Base-by-base conservation (phyloP, 129 eudicot species). In the Helianthus annuus region DNA sequence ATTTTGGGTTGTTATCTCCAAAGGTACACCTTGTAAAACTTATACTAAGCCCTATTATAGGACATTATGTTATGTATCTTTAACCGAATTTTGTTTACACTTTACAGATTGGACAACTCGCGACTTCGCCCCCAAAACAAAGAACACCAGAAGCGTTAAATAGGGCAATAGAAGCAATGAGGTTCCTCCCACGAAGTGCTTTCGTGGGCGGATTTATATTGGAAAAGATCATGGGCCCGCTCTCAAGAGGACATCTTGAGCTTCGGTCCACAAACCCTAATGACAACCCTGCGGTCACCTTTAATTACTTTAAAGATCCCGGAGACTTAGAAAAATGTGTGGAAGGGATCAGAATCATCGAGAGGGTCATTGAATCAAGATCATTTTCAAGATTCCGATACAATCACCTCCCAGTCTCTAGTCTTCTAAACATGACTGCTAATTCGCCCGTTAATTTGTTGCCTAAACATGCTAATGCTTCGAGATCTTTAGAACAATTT, bases 121-220 rank as follows among this genome's bases (percentile, higher is more conserved):
- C 96, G n/a, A 93, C 97, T 6, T 48, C 88, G 29, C 96, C 96
- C 13, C 97, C 98, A 64, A 93, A 85, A 72, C 84, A 84, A 60
- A 90, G 97, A 83, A 92, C 94, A 22, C 60, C 78, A 78, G 79
- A 89, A 66, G 98, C 95, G 14, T 60, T 92, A 75, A 72, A 74
- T 54, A 74, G 70, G 52, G 94, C 91, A 5, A 84, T 84, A 8
- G 80, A 89, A n/a, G 60, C 77, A 70, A 86, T 87, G 91, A 46
- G 76, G 66, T 38, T 69, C 64, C 91, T 89, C 3, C 87, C 82
- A n/a, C 76, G 79, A 54, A 46, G 75, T 16, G 91, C 85, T 5
- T 86, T 94, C 73, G 34, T 64, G 49, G 96, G 96, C 3, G 98
- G 98, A 10, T 90, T 94, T 85, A 69, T 94, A 19, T 69, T 94